Base-by-base conservation (phyloP, 495 filamentous ascomycete genomes). In the Jackrogersella multiformis region DNA sequence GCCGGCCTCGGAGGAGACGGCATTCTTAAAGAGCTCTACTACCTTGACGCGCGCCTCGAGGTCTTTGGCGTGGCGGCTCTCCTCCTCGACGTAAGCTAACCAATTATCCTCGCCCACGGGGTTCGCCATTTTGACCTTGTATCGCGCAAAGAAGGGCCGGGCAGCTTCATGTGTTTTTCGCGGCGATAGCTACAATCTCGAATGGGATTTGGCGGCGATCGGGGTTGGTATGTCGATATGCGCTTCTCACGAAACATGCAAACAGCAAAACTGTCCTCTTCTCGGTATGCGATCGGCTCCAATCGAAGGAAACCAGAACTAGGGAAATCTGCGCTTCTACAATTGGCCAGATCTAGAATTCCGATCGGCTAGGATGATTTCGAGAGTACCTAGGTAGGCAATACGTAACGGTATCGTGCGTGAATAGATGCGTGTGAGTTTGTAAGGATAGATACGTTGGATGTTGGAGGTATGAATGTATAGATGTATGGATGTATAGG, bases 1-100 rank as follows among this genome's bases (percentile, higher is more conserved):
- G 56, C 85, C 88, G 41, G 89, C 87, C 73, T 98, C 94, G 64
- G 94, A 92, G 57, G 85, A 80, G 28, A 95, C 87, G 18, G 93
- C 94, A 63, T 87, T 89, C 42, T 88, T 84, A 75, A 89, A 97
- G 18, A 93, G 80, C 75, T 97, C 93, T 76, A 97, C 86, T n/a
- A 97, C 87, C 53, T 84, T 83, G 61, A 92, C 83, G 56, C 90
- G 80, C 53, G 74, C 74, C 48, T 87, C 86, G 53, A 87, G 73
- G 53, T 85, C 77, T 69, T 73, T 57, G 38, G 82, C 83, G 49
- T 78, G 78, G 44, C 82, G 79, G 67, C 78, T 77, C 65, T 80
- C 78, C 63, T 81, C 81, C 56, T 86, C 83, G 62, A 85, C 76
- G 58, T 79, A 82, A 39, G 80, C 80, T 66, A 86, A 70, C 84